Conservation (phyloP, 2,329 filamentous ascomycete species). For the Nothopassalora personata region DNA sequence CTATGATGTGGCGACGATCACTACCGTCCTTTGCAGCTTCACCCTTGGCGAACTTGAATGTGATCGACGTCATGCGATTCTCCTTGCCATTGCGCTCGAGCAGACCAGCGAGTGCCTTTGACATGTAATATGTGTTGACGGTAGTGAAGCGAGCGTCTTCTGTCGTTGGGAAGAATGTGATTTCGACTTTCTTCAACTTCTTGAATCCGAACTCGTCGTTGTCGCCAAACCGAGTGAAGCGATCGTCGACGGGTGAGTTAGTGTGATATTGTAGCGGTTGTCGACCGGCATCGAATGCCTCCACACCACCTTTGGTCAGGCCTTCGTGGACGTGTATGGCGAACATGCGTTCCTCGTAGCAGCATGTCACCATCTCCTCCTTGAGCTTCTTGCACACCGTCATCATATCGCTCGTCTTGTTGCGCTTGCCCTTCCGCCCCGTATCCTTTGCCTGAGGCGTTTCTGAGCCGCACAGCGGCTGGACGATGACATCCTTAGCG, state of each 20-base stretch:
- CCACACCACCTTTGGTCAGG: slow-evolving; percentile 24
- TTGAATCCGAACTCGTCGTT: slow-evolving; percentile 25
- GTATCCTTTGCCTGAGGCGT: slow-evolving; percentile 1
- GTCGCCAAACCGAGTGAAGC: slow-evolving; percentile 25
- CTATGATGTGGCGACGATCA: slow-evolving; percentile 11
- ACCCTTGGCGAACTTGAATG: slow-evolving; percentile 20
- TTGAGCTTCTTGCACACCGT: slow-evolving; percentile 22
- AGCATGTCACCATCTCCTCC: slow-evolving; percentile 14
- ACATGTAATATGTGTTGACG: slow-evolving; percentile 30
- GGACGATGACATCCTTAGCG: slow-evolving; percentile 10
- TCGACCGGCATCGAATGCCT: slow-evolving; percentile 28
- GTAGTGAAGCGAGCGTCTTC: slow-evolving; percentile 16
- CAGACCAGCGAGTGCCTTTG: slow-evolving; percentile 22
- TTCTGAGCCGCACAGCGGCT: slow-evolving; percentile 11
- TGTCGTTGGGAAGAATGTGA: slow-evolving; percentile 23
- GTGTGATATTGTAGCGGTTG: slow-evolving; percentile 25
- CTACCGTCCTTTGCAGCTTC: neutral
- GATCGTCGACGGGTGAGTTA: slow-evolving; percentile 12
- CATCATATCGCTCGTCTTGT: slow-evolving; percentile 24
- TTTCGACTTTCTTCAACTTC: slow-evolving; percentile 26
- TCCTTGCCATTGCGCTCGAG: slow-evolving; percentile 19
- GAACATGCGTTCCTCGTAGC: slow-evolving; percentile 30
- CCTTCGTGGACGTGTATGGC: slow-evolving; percentile 29
- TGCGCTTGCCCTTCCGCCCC: slow-evolving; percentile 9
- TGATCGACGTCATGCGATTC: slow-evolving; percentile 21